Conservation (phyloP, 1,284 basidiomycete species). For the Anthracocystis panici-leucophaei region DNA sequence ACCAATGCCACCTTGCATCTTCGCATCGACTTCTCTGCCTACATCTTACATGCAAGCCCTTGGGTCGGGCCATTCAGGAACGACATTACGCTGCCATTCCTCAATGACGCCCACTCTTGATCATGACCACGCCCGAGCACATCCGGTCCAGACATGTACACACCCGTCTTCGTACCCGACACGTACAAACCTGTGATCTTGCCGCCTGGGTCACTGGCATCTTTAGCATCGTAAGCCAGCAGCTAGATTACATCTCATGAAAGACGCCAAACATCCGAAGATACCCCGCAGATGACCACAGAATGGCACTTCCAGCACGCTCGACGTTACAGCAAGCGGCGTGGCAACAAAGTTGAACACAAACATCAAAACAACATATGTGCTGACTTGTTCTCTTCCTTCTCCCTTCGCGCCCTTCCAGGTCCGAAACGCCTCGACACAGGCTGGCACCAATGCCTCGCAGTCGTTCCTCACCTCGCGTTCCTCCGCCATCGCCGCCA, state of each 20-base stretch:
- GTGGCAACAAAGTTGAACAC: not conserved
- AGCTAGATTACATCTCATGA: not conserved
- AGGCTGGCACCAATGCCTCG: slow-evolving; percentile 49
- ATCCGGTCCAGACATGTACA: not conserved
- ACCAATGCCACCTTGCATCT: not conserved
- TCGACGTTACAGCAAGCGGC: slow-evolving; percentile 3
- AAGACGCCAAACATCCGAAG: not conserved
- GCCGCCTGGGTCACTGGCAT: no score
- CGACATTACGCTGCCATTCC: not conserved
- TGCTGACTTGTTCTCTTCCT: slow-evolving; percentile 17
- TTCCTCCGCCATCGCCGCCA: slow-evolving; percentile 81
- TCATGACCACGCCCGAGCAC: not conserved
- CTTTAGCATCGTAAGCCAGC: not conserved
- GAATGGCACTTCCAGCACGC: not conserved
- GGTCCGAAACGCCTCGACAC: slow-evolving; percentile 63
- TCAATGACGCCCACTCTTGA: not conserved
- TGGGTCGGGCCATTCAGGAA: no score
- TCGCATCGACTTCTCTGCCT: not conserved
- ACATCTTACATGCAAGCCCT: not conserved
- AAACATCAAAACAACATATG: not conserved
- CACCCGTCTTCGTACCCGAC: not conserved
- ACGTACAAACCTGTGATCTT: not conserved
- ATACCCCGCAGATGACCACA: not conserved
- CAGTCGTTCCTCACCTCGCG: slow-evolving; percentile 77
- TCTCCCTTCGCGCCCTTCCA: slow-evolving; percentile 13